phyloP scores from a whole-genome alignment of 805 yeast genomes.

The Clavispora vitiphila region DNA sequence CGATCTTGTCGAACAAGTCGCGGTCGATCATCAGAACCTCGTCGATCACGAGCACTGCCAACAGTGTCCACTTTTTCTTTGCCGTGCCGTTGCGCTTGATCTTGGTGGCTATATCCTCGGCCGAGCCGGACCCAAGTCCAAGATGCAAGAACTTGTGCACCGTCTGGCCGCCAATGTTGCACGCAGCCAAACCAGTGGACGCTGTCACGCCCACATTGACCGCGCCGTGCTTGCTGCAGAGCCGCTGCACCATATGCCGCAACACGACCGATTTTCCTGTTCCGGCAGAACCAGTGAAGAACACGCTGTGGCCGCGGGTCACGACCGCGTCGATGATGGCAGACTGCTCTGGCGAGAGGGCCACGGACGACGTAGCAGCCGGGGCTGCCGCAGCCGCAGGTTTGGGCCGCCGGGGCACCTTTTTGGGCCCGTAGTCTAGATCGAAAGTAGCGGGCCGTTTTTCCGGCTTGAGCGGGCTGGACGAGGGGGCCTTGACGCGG shows the following conservation, averaged over 20 bases:
- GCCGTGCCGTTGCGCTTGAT: constrained; percentile 50
- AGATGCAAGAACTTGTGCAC: constrained; percentile 74
- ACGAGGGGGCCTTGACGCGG: constrained; percentile 7
- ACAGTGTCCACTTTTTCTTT: constrained; percentile 47
- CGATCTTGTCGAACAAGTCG: constrained; percentile 56
- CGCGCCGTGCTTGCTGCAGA: constrained; percentile 40
- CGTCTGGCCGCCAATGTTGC: constrained; percentile 76
- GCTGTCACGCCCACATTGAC: constrained; percentile 68
- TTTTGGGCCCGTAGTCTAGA: constrained; percentile 21
- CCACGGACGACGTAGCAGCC: constrained; percentile 7
- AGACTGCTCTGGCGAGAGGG: constrained; percentile 38
- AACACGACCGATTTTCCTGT: constrained; percentile 94
- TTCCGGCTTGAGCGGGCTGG: constrained; percentile 9
- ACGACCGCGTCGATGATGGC: constrained; percentile 49
- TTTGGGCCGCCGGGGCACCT: constrained; percentile 14
- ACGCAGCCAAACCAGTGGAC: constrained; percentile 80
- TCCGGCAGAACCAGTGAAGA: constrained; percentile 97
- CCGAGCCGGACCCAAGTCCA: constrained; percentile 61
- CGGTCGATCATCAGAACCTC: constrained; percentile 82
- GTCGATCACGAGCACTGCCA: constrained; percentile 64
- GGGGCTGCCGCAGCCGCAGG: neutral
- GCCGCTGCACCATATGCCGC: constrained; percentile 51
- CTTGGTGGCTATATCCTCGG: constrained; percentile 42
- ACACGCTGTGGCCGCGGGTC: constrained; percentile 58
- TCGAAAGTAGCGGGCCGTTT: constrained; percentile 20